These are phyloP conservation scores for Chaetomium olivaceum DNA, from an alignment of 2,329 filamentous ascomycete genomes.

Conservation along the genomic window DNA sequence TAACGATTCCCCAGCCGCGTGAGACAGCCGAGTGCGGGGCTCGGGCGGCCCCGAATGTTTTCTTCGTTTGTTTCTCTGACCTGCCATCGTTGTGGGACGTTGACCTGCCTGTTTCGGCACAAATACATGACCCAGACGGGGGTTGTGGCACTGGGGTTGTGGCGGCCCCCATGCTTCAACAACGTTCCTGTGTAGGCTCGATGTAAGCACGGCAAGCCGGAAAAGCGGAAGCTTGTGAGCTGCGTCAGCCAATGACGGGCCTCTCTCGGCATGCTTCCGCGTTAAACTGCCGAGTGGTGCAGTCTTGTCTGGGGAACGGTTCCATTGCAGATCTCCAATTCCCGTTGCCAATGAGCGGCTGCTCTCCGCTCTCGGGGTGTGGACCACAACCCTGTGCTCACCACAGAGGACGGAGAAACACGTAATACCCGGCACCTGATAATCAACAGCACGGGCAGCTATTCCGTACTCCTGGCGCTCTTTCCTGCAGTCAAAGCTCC, in stretches of 20 bases:
- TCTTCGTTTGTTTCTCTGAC: not conserved
- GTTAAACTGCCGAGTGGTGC: not conserved
- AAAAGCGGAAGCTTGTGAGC: not conserved
- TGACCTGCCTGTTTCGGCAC: constrained; percentile 3
- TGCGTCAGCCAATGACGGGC: not conserved
- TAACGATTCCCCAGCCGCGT: not conserved
- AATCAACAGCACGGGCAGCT: not conserved
- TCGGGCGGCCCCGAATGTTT: not conserved
- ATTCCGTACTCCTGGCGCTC: too few species aligned
- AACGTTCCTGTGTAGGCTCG: not conserved
- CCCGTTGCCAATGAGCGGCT: not conserved
- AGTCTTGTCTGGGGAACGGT: not conserved
- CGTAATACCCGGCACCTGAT: not conserved
- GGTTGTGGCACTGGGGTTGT: not conserved
- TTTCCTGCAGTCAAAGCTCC: too few species aligned
- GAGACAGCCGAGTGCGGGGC: constrained; percentile 7
- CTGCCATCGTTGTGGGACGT: not conserved
- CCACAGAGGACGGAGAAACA: not conserved
- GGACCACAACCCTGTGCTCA: not conserved
- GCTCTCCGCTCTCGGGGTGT: not conserved
- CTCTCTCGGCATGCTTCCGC: not conserved
- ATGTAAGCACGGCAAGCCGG: not conserved
- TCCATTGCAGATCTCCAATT: constrained; percentile 5
- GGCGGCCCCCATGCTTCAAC: not conserved
- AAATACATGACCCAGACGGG: not conserved